phyloP scores from a whole-genome alignment of 306 rosid species.

The Prinsepia uniflora region DNA sequence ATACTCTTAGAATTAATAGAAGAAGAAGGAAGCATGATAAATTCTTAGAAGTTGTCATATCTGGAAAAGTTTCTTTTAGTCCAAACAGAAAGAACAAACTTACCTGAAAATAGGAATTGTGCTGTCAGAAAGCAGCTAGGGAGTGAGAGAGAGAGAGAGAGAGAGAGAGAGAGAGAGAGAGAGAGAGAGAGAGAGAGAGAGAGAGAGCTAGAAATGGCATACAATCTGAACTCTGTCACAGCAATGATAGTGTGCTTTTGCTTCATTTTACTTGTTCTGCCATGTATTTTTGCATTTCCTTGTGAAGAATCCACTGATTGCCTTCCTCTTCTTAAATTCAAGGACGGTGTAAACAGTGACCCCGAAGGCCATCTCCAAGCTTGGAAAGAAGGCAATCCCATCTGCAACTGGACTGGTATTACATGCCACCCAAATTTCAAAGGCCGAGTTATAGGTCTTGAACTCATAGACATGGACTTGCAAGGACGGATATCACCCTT shows the following conservation, averaged over 20 bases:
- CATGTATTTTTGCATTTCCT: slow-evolving; percentile 2
- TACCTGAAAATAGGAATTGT: not conserved
- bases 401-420: slow-evolving; percentile 37
- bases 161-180: not conserved
- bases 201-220: not conserved
- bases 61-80: not conserved
- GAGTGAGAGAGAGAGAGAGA: not conserved
- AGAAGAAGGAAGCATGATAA: no score
- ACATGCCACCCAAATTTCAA: slow-evolving; percentile 13
- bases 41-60: not conserved
- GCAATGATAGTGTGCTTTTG: not conserved
- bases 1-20: no score
- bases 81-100: no score
- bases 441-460: slow-evolving; percentile 18
- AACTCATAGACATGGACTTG: slow-evolving; percentile 19
- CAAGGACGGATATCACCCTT: slow-evolving; percentile 23
- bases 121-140: not conserved
- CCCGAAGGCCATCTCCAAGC: slow-evolving; percentile 22
- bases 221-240: not conserved
- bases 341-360: slow-evolving; percentile 15
- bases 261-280: slow-evolving; percentile 9
- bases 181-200: not conserved
- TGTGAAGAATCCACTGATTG: slow-evolving; percentile 22
- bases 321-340: slow-evolving; percentile 23
- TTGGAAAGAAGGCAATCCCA: slow-evolving; percentile 27